Evolutionary conservation across 1,284 basidiomycete species (phyloP).

Genomic region (Leccinum angustisporum): DNA sequence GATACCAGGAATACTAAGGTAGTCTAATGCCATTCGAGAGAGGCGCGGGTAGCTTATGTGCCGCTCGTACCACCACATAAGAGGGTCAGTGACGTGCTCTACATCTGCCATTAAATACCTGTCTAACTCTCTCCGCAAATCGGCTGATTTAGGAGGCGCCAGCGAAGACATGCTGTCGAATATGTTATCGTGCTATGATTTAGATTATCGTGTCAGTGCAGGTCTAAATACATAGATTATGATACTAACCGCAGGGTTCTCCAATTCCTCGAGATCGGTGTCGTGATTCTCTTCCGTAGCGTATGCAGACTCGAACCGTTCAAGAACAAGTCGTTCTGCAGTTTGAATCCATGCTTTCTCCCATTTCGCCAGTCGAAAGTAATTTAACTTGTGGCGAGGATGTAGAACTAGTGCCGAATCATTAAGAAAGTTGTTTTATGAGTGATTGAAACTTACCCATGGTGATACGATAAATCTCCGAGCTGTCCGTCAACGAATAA

Average conservation of each 20-base stretch:
- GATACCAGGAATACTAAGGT: neutral
- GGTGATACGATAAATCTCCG: neutral
- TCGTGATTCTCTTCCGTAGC: neutral
- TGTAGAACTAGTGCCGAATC: neutral
- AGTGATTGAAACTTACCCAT: neutral
- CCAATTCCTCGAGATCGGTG: neutral
- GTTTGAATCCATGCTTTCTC: neutral
- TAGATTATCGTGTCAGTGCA: neutral
- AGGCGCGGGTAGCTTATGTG: neutral
- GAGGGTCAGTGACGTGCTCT: neutral
- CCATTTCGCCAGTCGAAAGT: neutral
- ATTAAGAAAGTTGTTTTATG: too few relatives aligned
- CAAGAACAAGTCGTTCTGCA: neutral
- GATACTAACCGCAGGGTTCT: neutral
- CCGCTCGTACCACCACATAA: neutral
- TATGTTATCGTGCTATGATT: neutral
- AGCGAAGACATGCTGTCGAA: neutral
- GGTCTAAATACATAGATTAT: neutral
- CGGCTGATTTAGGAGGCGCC: neutral
- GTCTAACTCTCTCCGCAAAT: neutral
- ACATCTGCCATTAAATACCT: slow-evolving; percentile 1
- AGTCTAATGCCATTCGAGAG: neutral
- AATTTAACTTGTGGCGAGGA: neutral
- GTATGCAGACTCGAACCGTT: neutral
- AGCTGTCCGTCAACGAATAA: neutral